A percentile compares a stretch with the other conserved stretches of the same genome.
These are phyloP conservation scores for Ceratonia siliqua DNA, from an alignment of 306 rosid species.

Conservation along the genomic window DNA sequence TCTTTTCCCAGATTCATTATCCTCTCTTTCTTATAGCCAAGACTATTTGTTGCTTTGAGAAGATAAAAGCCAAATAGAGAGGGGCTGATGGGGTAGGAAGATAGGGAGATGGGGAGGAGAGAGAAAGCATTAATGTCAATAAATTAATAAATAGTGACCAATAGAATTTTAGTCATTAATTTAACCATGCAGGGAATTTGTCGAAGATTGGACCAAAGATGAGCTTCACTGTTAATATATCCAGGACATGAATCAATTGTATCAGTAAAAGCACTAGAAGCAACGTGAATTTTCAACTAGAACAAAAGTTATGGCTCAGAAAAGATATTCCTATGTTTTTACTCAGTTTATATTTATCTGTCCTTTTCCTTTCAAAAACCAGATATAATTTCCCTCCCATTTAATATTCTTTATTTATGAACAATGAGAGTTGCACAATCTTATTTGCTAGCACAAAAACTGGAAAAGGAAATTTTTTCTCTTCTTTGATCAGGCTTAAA, in stretches of 20 bases:
- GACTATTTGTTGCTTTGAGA: no score
- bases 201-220: background rate
- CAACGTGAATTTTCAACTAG: background rate
- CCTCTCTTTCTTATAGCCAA: no score
- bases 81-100: background rate
- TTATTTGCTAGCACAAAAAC: background rate
- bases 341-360: background rate
- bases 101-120: background rate
- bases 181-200: background rate
- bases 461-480: background rate
- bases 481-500: background rate
- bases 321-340: background rate
- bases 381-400: background rate
- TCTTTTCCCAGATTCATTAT: no score
- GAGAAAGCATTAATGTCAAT: background rate
- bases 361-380: background rate
- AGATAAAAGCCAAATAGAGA: background rate
- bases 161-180: background rate
- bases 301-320: background rate
- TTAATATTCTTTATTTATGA: background rate
- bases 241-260: background rate
- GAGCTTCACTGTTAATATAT: background rate
- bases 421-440: background rate
- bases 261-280: background rate
- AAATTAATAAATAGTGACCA: background rate